Base-by-base conservation (phyloP, 148 eudicot species). In the Arbutus unedo region DNA sequence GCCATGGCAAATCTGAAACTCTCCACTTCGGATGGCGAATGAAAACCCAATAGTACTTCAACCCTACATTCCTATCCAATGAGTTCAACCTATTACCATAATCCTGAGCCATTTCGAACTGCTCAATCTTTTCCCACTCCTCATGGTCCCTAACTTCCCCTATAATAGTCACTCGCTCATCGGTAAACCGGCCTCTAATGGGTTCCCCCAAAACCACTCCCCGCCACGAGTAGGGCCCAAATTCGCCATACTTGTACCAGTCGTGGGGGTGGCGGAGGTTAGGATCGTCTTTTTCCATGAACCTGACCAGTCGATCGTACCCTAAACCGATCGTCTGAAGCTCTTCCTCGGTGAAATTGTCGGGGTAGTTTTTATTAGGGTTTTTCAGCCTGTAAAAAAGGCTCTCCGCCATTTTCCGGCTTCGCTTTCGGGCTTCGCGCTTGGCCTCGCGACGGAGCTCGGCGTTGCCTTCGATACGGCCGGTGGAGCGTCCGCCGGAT, bases 221-320 rank as follows among this genome's bases (percentile, higher is more conserved):
- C 9, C 98, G 92, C 98, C 98, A 96, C 23, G 94, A 91, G 77
- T 95, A 95, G 4, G 98, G 98, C 59, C 98, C 98, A 55, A 90
- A 96, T 71, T 96, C 89, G 18, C 98, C 98, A 60, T 96, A 96
- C 83, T 96, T 95, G 50, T 92, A 96, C 98, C 98, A 96, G 81
- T 96, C 98, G 77, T 90, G 85, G 0, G 98, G 98, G 83, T 96
- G 98, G 54, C 83, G 88, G 2, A 96, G 84, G 86, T 93, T 96
- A 4, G 98, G 96, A 79, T 96, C 98, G 82, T 96, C 98, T 77
- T 90, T 90, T 5, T 87, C 89, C 98, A 96, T 96, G 79, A 96
- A 96, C 90, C 92, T 85, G 15, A 95, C 98, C 98, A 94, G 87
- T 56, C 98, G 89, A 84, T 95, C 98, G 79, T 95, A 95, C 23